phyloP scores from a whole-genome alignment of 768 basidiomycete genomes.

The Mycena galericulata region DNA sequence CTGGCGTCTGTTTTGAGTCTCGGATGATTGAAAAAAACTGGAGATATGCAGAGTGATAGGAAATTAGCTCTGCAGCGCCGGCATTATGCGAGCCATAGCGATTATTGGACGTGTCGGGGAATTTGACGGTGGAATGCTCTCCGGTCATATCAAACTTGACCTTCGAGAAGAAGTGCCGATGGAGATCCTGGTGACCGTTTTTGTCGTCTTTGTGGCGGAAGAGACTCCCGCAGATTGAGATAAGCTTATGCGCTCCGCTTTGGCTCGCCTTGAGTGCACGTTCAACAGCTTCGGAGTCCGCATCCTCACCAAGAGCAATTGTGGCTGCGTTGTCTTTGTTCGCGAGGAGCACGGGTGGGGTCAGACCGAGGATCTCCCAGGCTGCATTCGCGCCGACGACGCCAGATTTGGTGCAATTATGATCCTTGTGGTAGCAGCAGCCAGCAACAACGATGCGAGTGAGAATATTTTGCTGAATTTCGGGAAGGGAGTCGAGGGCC shows the following conservation, averaged over 20 bases:
- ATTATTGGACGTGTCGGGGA: constrained; percentile 45
- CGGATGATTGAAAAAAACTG: constrained; percentile 33
- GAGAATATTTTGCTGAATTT: neutral
- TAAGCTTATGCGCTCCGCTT: constrained; percentile 4
- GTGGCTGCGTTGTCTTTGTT: constrained; percentile 38
- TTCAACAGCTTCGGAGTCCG: constrained; percentile 2
- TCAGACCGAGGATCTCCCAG: constrained; percentile 18
- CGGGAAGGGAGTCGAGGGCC: constrained; percentile 11
- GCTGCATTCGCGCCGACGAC: constrained; percentile 17
- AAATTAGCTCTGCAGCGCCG: constrained; percentile 35
- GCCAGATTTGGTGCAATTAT: constrained; percentile 27
- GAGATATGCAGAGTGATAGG: constrained; percentile 26
- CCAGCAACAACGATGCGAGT: neutral
- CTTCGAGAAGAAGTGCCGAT: constrained; percentile 26
- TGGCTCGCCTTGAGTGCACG: constrained; percentile 18
- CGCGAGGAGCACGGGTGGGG: constrained; percentile 19
- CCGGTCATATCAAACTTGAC: constrained; percentile 4
- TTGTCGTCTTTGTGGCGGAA: too few species aligned
- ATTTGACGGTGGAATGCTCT: too few species aligned
- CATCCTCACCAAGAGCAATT: too few species aligned
- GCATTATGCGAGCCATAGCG: constrained; percentile 38
- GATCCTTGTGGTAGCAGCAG: constrained; percentile 28
- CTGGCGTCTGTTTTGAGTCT: constrained; percentile 35
- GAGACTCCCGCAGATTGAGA: constrained; percentile 13
- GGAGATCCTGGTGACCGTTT: constrained; percentile 43